Evolutionary conservation across 768 basidiomycete genomes (phyloP), one percentile per base, ranked within the genome.

Genomic region (Udeniomyces megalosporus): DNA sequence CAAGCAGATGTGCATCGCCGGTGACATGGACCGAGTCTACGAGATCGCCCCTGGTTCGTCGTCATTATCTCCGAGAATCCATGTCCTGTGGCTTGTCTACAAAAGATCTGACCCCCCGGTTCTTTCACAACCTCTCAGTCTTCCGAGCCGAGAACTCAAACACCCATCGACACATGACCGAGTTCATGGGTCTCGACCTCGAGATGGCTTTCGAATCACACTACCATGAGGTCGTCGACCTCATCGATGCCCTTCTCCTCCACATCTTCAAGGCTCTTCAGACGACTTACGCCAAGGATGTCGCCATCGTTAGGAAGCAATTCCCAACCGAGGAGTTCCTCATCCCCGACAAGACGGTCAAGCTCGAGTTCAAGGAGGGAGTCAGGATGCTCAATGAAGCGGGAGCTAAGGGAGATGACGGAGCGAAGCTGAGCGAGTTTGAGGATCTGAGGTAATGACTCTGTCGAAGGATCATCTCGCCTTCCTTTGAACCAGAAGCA

Each of bases 131-230:
- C 12, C 14, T 15, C 4, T 82, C 85, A 60, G 93, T 97, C 60
- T 97, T 97, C 79, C 88, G 95, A 66, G 95, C 95, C 17, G 95
- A 97, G 75, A 83, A 97, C 74, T 85, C 93, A 51, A 68, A 92
- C 75, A 97, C 95, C 2, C 89, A 96, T 72, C 86, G 95, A 55
- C 95, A 99, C 77, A 79, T 99, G 76, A 97, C 95, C 22, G 95
- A 99, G 74, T 99, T 96, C 75, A 86, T 90, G 67, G 95, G 95
- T 31, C 84, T 99, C 68, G 95, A 99, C 86, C 80, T 99, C 67
- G 95, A 99, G 75, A 97, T 99, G 95, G 80, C 84, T 4, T 90
- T 99, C 68, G 91, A 97, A 73, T 92, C 96, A 73, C 91, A 97
- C 73, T 99, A 97, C 71, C 92, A 97, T 75, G 95, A 99, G 75